These are phyloP conservation scores for Flaveria floridana DNA, from an alignment of 140 eudicot species.

Conservation along the genomic window DNA sequence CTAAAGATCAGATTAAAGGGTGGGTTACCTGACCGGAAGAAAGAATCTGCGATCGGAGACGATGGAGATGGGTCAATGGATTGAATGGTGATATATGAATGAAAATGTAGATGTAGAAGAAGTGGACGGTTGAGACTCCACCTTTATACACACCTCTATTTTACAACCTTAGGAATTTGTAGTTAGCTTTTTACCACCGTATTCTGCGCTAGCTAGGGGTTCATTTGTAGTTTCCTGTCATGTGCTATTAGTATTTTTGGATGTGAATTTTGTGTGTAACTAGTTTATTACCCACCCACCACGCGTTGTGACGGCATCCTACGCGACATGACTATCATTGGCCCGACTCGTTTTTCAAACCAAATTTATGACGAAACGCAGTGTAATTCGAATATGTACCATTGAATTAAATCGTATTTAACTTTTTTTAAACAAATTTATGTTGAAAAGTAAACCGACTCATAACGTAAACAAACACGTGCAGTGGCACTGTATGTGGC, in stretches of 20 bases:
- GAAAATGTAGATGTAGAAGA: conserved; percentile 23
- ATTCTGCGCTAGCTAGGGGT: conserved; percentile 1
- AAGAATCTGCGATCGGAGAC: background rate
- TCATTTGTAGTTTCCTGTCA: background rate
- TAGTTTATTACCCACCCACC: too few relatives aligned
- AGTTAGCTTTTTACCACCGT: conserved; percentile 3
- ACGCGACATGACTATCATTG: too few relatives aligned
- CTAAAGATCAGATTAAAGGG: background rate
- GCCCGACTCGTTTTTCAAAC: too few relatives aligned
- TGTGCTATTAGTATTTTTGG: background rate
- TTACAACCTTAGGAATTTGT: background rate
- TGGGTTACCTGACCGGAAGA: conserved; percentile 27
- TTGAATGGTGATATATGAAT: conserved; percentile 16
- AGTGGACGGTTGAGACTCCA: conserved; percentile 29
- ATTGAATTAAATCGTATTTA: too few relatives aligned
- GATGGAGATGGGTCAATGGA: conserved; percentile 18
- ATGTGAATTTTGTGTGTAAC: background rate
- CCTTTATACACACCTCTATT: conserved; percentile 33
- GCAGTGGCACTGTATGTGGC: too few relatives aligned
- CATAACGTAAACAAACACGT: too few relatives aligned
- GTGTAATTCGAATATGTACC: too few relatives aligned
- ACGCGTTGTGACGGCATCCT: too few relatives aligned
- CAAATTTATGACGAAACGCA: too few relatives aligned
- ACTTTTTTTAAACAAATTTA: too few relatives aligned
- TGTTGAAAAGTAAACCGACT: too few relatives aligned